phyloP scores from a whole-genome alignment of 1,139 yeast species.

The Pichia sp. region DNA sequence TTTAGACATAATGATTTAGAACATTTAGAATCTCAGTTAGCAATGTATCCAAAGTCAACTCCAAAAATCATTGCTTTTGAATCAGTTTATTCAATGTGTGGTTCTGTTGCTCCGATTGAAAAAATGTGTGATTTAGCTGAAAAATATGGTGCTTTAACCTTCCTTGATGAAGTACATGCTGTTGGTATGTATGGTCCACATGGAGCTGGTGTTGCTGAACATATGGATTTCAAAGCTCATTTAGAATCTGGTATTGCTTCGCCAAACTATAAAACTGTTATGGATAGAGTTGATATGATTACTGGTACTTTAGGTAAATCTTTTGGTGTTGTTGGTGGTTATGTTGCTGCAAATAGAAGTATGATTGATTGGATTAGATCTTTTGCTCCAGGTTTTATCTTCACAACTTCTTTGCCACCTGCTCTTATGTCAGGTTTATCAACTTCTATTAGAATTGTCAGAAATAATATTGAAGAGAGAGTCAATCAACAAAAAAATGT shows the following conservation, averaged over 20 bases:
- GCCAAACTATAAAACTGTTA: conserved; percentile 50
- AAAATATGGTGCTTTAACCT: conserved; percentile 93
- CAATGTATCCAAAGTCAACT: conserved; percentile 70
- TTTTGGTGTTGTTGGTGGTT: conserved; percentile 96
- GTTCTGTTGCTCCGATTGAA: conserved; percentile 91
- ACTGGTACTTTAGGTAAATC: conserved; percentile 98
- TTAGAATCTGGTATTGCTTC: conserved; percentile 58
- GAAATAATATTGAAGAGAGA: conserved; percentile 71
- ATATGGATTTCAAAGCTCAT: conserved; percentile 79
- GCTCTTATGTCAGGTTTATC: conserved; percentile 96
- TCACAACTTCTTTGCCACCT: conserved; percentile 94
- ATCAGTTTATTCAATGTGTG: conserved; percentile 97
- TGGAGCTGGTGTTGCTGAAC: conserved; percentile 99
- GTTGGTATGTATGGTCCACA: conserved; percentile 99
- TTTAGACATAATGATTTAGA: conserved; percentile 85
- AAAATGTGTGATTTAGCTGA: conserved; percentile 93
- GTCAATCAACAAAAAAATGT: conserved; percentile 81
- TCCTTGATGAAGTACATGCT: conserved; percentile 97
- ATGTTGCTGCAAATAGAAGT: conserved; percentile 80
- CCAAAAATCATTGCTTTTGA: conserved; percentile 97
- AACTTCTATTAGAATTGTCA: conserved; percentile 79
- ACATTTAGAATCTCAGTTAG: conserved; percentile 73
- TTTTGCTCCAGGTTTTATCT: conserved; percentile 94
- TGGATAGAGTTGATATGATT: conserved; percentile 90
- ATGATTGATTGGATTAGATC: conserved; percentile 95